Evolutionary conservation across 345 rosid genomes (phyloP), one percentile per base, ranked within the genome.

Genomic region (Acer campestre): DNA sequence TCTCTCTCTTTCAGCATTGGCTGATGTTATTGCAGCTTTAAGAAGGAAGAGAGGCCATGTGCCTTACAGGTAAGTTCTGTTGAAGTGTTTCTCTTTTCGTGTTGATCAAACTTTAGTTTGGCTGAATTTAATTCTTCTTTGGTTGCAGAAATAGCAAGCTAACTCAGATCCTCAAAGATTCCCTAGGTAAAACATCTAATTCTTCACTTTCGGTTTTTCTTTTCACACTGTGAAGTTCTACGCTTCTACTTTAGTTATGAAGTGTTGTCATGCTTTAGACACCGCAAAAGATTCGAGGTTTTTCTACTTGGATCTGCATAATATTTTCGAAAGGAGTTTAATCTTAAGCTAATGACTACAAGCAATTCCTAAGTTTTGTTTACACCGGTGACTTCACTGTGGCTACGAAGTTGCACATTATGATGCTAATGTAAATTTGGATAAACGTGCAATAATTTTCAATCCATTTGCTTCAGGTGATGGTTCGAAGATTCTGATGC

Each of bases 151-250:
- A 95, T 79, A 91, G 97, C 92, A 95, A 95, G 91, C 83, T 95
- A 70, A 93, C 99, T 79, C 99, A 95, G 82, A 92, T 95, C 80
- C 98, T 93, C 81, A 91, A 88, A 88, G 99, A 95, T 87, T 95
- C 95, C 75, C 79, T 95, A 81, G 97, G 99, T 93, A 86, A 79
- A 82, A 61, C 56, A 10, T 51, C 76, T 74, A 6, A 51, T 79
- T 22, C 61, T 79, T 16, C 42, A 46, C 67, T 58, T 56, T 12
- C 6, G 17, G 9, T 16, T 73, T 61, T 73, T 11, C 27, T 73
- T 61, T 73, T 61, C 40, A 38, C 58, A 61, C 56, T 59, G 35
- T 59, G 56, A 42, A 20, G 42, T 31, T 31, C 38, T 9, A 42
- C 46, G 46, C 6, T 59, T 80, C 66, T 58, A 62, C 75, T 76